Base-by-base conservation (phyloP, 495 filamentous ascomycete genomes). In the Penicillium tannophilum region DNA sequence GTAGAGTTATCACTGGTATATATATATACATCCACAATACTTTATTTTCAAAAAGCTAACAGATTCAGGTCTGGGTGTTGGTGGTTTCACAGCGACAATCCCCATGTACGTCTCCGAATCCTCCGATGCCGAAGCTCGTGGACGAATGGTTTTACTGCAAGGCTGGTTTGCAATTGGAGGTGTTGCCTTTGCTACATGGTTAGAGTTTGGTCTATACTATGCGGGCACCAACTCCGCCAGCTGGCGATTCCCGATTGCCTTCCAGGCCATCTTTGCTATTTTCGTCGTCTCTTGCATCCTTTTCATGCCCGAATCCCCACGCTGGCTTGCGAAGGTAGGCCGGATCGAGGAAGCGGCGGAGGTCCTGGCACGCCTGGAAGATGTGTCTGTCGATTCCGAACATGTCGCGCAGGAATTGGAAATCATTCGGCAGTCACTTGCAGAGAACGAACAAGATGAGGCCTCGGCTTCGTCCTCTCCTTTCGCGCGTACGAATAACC, bases 171-270 rank as follows among this genome's bases (percentile, higher is more conserved):
- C 87, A 53, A 86, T 86, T 4, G 77, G 81, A 24, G 86, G 87
- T 47, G 78, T 88, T 55, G 82, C 80, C 61, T 63, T 88, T 60
- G 78, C 66, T 14, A 61, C 63, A 64, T 90, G 86, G 86, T 71
- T 90, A 24, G 83, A 82, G 56, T 86, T 88, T 42, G 88, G 78
- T 14, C 78, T 88, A 49, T 83, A 79, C 33, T 90, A 82, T 51
- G 65, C 85, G 24, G 56, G 63, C 16, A 72, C 79, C 26, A 79
- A 77, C n/a, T 77, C 71, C 26, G 79, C 78, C 1, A 76, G 84
- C 8, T 90, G 86, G 86, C 76, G 88, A 17, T 86, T 88, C 52
- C 86, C 87, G 1, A 79, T 91, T 31, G 86, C 82, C 7, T 82
- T 87, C 63, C 84, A 88, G 58, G 72, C 85, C 30, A 54, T 83